These are phyloP conservation scores for Debaryomyces fabryi DNA, from an alignment of 1,139 yeast species.

Conservation along the genomic window DNA sequence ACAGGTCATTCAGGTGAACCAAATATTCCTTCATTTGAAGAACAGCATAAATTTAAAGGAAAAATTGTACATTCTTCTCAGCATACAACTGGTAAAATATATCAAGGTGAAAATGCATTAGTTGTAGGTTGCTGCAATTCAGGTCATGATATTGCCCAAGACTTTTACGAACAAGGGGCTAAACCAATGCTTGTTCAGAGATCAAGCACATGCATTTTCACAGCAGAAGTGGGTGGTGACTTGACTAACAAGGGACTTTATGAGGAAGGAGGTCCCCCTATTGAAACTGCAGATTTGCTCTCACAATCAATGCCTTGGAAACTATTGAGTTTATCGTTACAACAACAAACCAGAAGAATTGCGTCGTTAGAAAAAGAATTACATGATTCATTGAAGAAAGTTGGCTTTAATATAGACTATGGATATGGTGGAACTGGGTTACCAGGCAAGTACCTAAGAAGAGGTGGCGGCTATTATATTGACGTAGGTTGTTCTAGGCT, in stretches of 20 bases:
- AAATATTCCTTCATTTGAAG: slow-evolving; percentile 32
- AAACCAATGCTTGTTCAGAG: slow-evolving; percentile 45
- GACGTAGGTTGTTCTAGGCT: slow-evolving; percentile 44
- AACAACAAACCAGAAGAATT: slow-evolving; percentile 8
- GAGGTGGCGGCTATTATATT: slow-evolving; percentile 44
- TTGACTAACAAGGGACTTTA: neutral
- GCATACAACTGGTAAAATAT: slow-evolving; percentile 40
- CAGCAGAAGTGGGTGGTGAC: slow-evolving; percentile 32
- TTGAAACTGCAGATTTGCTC: slow-evolving; percentile 39
- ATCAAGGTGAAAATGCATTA: slow-evolving; percentile 39
- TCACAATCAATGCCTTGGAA: slow-evolving; percentile 19
- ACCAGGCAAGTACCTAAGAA: neutral
- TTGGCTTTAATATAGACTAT: slow-evolving; percentile 5
- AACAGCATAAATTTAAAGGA: slow-evolving; percentile 38
- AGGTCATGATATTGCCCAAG: slow-evolving; percentile 48
- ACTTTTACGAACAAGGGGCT: slow-evolving; percentile 43
- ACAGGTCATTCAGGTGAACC: slow-evolving; percentile 32
- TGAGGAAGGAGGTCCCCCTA: slow-evolving; percentile 32
- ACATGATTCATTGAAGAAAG: slow-evolving; percentile 5
- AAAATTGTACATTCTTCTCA: slow-evolving; percentile 40
- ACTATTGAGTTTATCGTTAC: slow-evolving; percentile 23
- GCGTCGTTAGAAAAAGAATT: neutral
- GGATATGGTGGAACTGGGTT: slow-evolving; percentile 7
- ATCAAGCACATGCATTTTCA: slow-evolving; percentile 44
- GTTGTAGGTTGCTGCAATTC: slow-evolving; percentile 48